Conservation (phyloP, 2,329 filamentous ascomycete genomes). For the Aspergillus sp. region DNA sequence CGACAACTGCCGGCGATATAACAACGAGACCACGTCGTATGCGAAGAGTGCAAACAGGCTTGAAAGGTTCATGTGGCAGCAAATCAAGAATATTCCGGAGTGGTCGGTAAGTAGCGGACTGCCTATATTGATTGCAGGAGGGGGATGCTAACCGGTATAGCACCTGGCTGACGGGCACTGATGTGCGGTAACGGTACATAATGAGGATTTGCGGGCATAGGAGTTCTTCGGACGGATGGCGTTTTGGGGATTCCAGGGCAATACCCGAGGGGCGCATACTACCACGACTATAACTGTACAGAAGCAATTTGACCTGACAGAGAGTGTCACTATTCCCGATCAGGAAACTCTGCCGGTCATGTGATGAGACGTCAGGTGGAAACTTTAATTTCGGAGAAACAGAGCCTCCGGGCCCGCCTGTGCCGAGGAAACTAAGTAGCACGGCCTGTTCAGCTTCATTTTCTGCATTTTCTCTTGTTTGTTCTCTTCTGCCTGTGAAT, state of each 20-base stretch:
- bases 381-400: conserved; percentile 5
- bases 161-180: conserved; percentile 32
- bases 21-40: conserved; percentile 89
- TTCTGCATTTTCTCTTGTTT: not conserved
- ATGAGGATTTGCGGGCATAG: conserved; percentile 1
- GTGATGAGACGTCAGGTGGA: not conserved
- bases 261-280: conserved; percentile 10
- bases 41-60: conserved; percentile 91
- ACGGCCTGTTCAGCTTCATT: not conserved
- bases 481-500: not conserved
- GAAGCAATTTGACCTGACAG: conserved; percentile 6
- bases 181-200: conserved; percentile 10
- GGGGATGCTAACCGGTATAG: conserved; percentile 13
- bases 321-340: too few species aligned
- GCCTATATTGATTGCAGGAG: not conserved
- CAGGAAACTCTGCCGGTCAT: not conserved
- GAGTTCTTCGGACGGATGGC: conserved; percentile 7
- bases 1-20: conserved; percentile 91
- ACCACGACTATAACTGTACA: not conserved
- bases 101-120: conserved; percentile 58
- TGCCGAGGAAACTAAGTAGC: too few species aligned
- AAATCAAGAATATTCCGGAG: conserved; percentile 84
- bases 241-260: conserved; percentile 6
- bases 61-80: conserved; percentile 90
- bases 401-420: not conserved